These are phyloP conservation scores for Microcos paniculata DNA, from an alignment of 345 rosid species.

Conservation along the genomic window DNA sequence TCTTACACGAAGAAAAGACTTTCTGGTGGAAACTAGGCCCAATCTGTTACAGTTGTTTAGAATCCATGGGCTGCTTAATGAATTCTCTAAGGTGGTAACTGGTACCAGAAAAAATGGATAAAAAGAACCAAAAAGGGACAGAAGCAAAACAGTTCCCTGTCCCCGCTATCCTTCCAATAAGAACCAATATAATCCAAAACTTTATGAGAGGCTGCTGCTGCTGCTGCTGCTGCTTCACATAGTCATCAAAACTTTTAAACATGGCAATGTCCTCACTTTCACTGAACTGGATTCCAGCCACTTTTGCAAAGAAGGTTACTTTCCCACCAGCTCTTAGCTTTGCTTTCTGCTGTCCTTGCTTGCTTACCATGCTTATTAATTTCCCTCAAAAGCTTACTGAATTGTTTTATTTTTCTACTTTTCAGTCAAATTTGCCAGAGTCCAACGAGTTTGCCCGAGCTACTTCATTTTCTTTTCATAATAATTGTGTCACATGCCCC, in stretches of 20 bases:
- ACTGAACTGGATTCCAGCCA: conserved; percentile 42
- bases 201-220: background rate
- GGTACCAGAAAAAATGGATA: background rate
- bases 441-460: conserved; percentile 36
- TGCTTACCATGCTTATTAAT: background rate
- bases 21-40: background rate
- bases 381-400: background rate
- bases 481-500: conserved; percentile 12
- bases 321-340: background rate
- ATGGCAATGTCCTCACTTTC: conserved; percentile 65
- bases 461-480: conserved; percentile 24
- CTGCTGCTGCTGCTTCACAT: conserved; percentile 13
- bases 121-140: background rate
- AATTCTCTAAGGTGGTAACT: background rate
- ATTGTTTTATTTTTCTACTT: background rate
- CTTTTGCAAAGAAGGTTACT: conserved; percentile 47
- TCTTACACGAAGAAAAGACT: background rate
- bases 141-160: background rate
- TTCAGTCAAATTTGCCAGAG: conserved; percentile 34
- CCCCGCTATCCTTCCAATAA: background rate
- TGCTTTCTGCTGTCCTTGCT: background rate
- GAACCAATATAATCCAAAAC: background rate
- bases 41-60: background rate
- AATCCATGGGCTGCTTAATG: background rate
- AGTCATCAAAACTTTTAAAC: background rate